A percentile compares a stretch with the other conserved stretches of the same genome.
Evolutionary conservation across 1,284 basidiomycete species (phyloP).

Genomic region (Thelephora terrestris): DNA sequence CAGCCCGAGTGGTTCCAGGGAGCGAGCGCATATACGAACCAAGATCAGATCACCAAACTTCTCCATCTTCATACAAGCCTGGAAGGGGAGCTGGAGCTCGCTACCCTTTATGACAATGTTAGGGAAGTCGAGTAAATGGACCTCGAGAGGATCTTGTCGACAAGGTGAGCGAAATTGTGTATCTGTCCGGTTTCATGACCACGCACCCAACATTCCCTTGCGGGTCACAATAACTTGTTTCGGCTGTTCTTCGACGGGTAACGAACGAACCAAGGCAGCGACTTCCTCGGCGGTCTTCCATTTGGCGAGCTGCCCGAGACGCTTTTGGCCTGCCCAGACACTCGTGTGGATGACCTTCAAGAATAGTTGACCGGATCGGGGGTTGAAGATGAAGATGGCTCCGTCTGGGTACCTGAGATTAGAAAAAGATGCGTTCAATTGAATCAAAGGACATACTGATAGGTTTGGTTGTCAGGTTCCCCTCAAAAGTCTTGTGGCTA

Average conservation of each 20-base stretch:
- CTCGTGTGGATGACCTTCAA: slow-evolving; percentile 99
- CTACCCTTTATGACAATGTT: slow-evolving; percentile 99
- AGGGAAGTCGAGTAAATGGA: slow-evolving; percentile 98
- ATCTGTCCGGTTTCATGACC: background rate
- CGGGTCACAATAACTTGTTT: slow-evolving; percentile 99
- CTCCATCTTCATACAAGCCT: slow-evolving; percentile 99
- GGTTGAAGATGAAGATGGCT: slow-evolving; percentile 99
- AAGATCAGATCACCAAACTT: slow-evolving; percentile 98
- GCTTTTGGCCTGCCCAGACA: slow-evolving; percentile 99
- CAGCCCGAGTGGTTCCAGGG: background rate
- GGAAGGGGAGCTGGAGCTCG: slow-evolving; percentile 97
- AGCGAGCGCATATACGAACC: slow-evolving; percentile 29
- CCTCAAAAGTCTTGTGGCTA: slow-evolving; percentile 98
- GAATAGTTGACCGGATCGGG: slow-evolving; percentile 96
- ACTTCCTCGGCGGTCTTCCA: slow-evolving; percentile 99
- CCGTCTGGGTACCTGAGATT: slow-evolving; percentile 49
- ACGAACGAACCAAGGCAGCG: slow-evolving; percentile 90
- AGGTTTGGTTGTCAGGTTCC: slow-evolving; percentile 98
- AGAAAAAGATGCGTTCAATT: background rate
- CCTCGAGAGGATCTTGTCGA: slow-evolving; percentile 80
- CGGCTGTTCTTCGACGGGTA: slow-evolving; percentile 98
- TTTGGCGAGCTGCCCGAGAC: slow-evolving; percentile 97
- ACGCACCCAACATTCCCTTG: slow-evolving; percentile 94
- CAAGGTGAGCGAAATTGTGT: slow-evolving; percentile 7
- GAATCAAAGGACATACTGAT: slow-evolving; percentile 55